Conservation (phyloP, 345 rosid species). For the Excoecaria agallocha region DNA sequence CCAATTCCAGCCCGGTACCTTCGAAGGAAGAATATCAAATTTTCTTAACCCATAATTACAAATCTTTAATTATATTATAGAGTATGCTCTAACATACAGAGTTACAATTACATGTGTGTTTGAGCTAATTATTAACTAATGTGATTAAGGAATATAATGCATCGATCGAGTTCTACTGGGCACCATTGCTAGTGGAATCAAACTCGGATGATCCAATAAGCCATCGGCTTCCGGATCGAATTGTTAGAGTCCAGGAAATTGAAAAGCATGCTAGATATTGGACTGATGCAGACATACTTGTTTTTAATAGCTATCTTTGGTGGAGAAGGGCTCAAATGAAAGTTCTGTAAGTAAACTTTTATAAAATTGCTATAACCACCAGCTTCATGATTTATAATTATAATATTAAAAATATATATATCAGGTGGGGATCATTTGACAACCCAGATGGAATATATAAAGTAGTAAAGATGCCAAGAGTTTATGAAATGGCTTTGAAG, state of each 20-base stretch:
- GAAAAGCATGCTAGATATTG: conserved; percentile 34
- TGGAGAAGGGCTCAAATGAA: conserved; percentile 37
- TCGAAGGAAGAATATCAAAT: too few relatives aligned
- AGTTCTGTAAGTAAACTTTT: conserved; percentile 20
- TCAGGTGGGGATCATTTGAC: conserved; percentile 32
- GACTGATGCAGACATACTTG: conserved; percentile 28
- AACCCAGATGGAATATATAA: conserved; percentile 22
- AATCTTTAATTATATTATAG: too few relatives aligned
- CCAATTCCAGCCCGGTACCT: too few relatives aligned
- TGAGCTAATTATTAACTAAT: background rate
- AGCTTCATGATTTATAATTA: background rate
- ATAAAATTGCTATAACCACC: background rate
- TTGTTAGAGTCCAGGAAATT: conserved; percentile 26
- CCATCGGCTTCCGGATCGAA: conserved; percentile 25
- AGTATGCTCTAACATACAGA: too few relatives aligned
- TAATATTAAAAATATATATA: background rate
- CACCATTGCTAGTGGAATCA: conserved; percentile 32
- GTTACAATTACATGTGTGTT: too few relatives aligned
- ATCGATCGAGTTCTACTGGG: conserved; percentile 31
- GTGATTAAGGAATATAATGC: conserved; percentile 25
- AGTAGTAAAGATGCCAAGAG: conserved; percentile 32
- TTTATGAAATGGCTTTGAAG: conserved; percentile 31
- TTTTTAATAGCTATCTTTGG: conserved; percentile 32
- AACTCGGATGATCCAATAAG: conserved; percentile 31
- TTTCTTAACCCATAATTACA: too few relatives aligned